These are phyloP conservation scores for Pouteria glomerata DNA, from an alignment of 148 eudicot species.

Conservation along the genomic window DNA sequence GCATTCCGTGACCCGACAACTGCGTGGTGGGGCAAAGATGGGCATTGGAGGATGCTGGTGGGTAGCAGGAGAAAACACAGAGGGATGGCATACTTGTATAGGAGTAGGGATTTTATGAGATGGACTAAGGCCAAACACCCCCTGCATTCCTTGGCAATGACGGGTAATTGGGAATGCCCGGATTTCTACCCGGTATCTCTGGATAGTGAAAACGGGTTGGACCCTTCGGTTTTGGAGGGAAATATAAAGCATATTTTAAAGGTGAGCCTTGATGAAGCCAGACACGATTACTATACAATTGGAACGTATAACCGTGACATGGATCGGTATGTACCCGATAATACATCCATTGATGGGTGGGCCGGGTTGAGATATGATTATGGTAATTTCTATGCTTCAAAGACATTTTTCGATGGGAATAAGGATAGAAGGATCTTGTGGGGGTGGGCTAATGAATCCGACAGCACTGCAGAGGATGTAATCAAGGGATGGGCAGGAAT, in stretches of 20 bases:
- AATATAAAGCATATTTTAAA: slow-evolving; percentile 60
- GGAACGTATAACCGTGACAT: slow-evolving; percentile 32
- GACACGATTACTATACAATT: slow-evolving; percentile 68
- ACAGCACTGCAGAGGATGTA: slow-evolving; percentile 25
- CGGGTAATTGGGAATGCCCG: slow-evolving; percentile 86
- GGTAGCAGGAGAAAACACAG: slow-evolving; percentile 43
- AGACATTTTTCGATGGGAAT: slow-evolving; percentile 51
- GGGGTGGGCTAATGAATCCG: slow-evolving; percentile 85
- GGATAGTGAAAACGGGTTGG: slow-evolving; percentile 38
- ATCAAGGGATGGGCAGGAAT: slow-evolving; percentile 79
- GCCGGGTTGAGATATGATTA: slow-evolving; percentile 71
- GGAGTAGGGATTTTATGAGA: slow-evolving; percentile 49
- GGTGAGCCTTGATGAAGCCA: slow-evolving; percentile 66
- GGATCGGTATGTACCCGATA: slow-evolving; percentile 47
- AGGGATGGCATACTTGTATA: slow-evolving; percentile 56
- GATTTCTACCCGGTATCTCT: slow-evolving; percentile 63
- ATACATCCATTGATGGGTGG: slow-evolving; percentile 58
- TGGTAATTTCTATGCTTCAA: slow-evolving; percentile 84
- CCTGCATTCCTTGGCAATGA: slow-evolving; percentile 34
- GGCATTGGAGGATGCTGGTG: slow-evolving; percentile 50
- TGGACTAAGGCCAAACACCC: slow-evolving; percentile 67
- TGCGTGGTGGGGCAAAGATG: slow-evolving; percentile 23
- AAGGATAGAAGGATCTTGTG: slow-evolving; percentile 52
- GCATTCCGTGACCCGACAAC: slow-evolving; percentile 77
- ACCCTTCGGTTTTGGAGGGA: slow-evolving; percentile 28